phyloP scores from a whole-genome alignment of 805 yeast species.

The Metschnikowia dekortorum region DNA sequence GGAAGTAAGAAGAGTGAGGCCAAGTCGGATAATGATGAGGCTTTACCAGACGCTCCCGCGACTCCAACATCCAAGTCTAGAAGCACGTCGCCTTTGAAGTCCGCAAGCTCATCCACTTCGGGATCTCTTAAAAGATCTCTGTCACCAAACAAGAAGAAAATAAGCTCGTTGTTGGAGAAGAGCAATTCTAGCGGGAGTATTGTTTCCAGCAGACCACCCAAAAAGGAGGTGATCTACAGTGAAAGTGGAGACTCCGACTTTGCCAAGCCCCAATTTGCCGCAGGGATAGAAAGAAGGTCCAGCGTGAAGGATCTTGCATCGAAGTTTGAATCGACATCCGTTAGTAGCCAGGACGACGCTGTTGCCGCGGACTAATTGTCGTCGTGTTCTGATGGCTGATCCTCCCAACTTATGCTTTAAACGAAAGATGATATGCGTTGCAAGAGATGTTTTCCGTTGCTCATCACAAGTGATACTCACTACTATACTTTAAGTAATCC shows the following conservation, averaged over 20 bases:
- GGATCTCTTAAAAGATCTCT: conserved; percentile 30
- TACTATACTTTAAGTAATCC: too few relatives aligned
- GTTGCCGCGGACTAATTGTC: not conserved
- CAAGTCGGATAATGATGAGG: not conserved
- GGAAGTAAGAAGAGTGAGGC: not conserved
- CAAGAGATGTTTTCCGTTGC: too few relatives aligned
- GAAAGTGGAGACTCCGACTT: conserved; percentile 15
- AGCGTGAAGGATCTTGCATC: conserved; percentile 32
- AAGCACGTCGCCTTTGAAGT: conserved; percentile 11
- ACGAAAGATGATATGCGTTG: too few relatives aligned
- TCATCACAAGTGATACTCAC: too few relatives aligned
- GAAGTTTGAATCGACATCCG: conserved; percentile 18
- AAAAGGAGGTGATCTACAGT: conserved; percentile 24
- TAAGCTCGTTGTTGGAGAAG: conserved; percentile 4
- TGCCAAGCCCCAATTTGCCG: conserved; percentile 26
- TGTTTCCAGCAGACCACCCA: conserved; percentile 23
- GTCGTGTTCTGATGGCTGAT: not conserved
- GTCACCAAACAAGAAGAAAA: conserved; percentile 37
- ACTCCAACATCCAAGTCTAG: conserved; percentile 15
- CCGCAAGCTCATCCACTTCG: conserved; percentile 5
- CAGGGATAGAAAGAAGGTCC: conserved; percentile 25
- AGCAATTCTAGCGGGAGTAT: conserved; percentile 3
- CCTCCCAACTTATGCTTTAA: too few relatives aligned
- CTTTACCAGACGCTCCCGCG: conserved; percentile 18
- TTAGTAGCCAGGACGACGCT: not conserved